Evolutionary conservation across 805 yeast species (phyloP).

Genomic region (Lipomyces chichibuensis): DNA sequence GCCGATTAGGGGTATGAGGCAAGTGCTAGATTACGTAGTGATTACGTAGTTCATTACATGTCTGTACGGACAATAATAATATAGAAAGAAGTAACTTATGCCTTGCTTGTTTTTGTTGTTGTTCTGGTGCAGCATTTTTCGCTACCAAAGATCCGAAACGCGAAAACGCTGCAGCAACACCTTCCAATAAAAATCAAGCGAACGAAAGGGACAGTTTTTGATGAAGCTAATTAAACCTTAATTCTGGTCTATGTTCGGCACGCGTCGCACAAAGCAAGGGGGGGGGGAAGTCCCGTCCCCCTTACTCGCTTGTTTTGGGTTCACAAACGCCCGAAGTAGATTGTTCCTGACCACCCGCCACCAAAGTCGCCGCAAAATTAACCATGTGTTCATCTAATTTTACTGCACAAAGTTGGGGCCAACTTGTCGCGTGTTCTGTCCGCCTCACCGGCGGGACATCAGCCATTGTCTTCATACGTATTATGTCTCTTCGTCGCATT

Average conservation of each 20-base stretch:
- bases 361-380: neutral
- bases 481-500: no score
- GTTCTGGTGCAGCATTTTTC: no score
- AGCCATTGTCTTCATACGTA: neutral
- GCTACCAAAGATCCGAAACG: no score
- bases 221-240: conserved; percentile 1
- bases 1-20: no score
- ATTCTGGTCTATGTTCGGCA: neutral
- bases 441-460: no score
- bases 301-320: neutral
- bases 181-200: neutral
- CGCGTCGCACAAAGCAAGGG: conserved; percentile 4
- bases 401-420: neutral
- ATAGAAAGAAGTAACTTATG: no score
- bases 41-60: no score
- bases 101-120: no score
- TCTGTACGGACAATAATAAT: no score
- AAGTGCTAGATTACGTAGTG: no score
- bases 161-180: no score
- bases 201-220: neutral
- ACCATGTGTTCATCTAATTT: neutral
- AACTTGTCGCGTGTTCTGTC: neutral
- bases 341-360: neutral
- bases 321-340: no score
- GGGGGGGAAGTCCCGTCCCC: neutral